These are phyloP conservation scores for Groenewaldozyma salmanticensis DNA, from an alignment of 805 yeast genomes.

Conservation along the genomic window DNA sequence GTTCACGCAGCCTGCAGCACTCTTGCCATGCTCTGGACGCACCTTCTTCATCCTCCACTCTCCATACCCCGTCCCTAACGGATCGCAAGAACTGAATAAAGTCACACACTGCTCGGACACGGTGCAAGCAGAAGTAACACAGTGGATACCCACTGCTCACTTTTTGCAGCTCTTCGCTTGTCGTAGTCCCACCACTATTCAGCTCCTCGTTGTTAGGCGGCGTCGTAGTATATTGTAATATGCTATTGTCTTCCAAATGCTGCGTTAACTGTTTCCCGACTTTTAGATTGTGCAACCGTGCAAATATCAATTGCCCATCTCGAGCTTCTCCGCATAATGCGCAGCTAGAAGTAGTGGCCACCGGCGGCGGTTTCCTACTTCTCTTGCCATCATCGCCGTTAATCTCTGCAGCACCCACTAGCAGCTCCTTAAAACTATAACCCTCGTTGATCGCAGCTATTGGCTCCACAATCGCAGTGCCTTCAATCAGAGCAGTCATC, in stretches of 20 bases:
- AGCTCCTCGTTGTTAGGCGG: constrained; percentile 8
- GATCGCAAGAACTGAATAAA: constrained; percentile 67
- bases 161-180: neutral
- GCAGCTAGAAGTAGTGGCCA: constrained; percentile 69
- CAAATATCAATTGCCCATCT: constrained; percentile 60
- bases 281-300: constrained; percentile 64
- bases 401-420: constrained; percentile 1
- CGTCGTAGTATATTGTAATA: too few species aligned
- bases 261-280: constrained; percentile 22
- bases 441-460: constrained; percentile 73
- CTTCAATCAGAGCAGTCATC: constrained; percentile 63
- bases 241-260: constrained; percentile 15
- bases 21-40: constrained; percentile 53
- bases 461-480: constrained; percentile 77
- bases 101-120: constrained; percentile 76
- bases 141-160: constrained; percentile 46
- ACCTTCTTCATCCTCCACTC: constrained; percentile 36
- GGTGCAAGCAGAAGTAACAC: constrained; percentile 72
- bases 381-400: constrained; percentile 24
- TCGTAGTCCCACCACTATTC: neutral
- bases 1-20: constrained; percentile 51
- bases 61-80: constrained; percentile 51
- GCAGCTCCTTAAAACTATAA: constrained; percentile 27
- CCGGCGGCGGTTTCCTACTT: constrained; percentile 37
- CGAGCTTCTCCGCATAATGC: constrained; percentile 76